Evolutionary conservation across 345 rosid genomes (phyloP), one percentile per base, ranked within the genome.

Genomic region (Gossypium rotundifolium): DNA sequence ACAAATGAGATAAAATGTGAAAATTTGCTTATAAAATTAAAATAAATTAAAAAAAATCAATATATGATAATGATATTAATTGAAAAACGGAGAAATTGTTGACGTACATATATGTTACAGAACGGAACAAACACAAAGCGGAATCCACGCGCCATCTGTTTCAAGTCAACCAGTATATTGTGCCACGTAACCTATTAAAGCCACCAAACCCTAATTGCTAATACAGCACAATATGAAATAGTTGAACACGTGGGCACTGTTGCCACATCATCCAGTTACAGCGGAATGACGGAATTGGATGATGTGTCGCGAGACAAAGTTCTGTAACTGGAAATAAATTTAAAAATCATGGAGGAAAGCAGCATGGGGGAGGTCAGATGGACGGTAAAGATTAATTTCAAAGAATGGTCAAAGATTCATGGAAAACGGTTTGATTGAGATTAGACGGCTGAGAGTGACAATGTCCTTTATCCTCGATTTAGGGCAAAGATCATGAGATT

Each of bases 331-430:
- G 17, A 12, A 2, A 17, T 8, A 57, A 18, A 42, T 49, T 33
- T 33, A 33, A 52, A 7, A 59, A 49, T 46, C 14, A 20, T 40
- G 59, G 45, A 13, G 46, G 60, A 22, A n/a, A 29, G 7, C 7
- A 8, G 53, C 13, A 7, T 12, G 70, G 4, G 66, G 11, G 75
- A 65, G 75, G 75, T 78, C 57, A 23, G 65, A 68, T 61, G 75
- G 62, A 79, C 79, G 83, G 84, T 65, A 22, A 7, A 9, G 85
- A 82, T 86, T 68, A 18, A 46, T 62, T 13, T 18, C 3, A 17
- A n/a, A 25, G 78, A 48, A 25, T 45, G 75, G 89, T 84, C 81
- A 83, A 84, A 86, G 83, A 86, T 80, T 83, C 65, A 86, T 75
- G 44, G 33, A 29, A 58, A 45, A 75, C 79, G 75, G 85, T 79